These are phyloP conservation scores for Aspergillus jensenii DNA, from an alignment of 2,329 filamentous ascomycete genomes.

Conservation along the genomic window DNA sequence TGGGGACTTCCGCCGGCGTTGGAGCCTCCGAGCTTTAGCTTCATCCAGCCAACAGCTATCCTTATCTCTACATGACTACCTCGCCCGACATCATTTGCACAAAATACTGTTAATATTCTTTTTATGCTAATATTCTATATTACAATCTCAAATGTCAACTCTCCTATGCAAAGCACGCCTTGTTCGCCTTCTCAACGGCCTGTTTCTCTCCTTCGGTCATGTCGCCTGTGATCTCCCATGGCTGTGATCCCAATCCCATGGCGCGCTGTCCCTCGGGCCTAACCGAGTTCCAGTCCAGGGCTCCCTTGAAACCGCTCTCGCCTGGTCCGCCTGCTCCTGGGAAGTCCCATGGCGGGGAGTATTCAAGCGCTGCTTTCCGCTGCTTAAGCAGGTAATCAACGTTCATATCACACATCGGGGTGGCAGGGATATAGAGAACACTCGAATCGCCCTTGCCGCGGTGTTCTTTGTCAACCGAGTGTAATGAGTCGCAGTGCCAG, in stretches of 20 bases:
- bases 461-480: conserved; percentile 81
- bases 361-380: conserved; percentile 67
- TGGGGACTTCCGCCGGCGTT: neutral
- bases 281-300: conserved; percentile 40
- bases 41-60: neutral
- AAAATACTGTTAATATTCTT: neutral
- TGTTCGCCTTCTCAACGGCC: conserved; percentile 54
- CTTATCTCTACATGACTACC: neutral
- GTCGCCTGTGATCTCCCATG: conserved; percentile 48
- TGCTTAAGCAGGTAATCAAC: conserved; percentile 70
- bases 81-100: neutral
- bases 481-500: conserved; percentile 79
- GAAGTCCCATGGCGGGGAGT: conserved; percentile 69
- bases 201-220: conserved; percentile 53
- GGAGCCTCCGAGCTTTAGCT: neutral
- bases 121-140: neutral
- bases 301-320: conserved; percentile 41
- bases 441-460: conserved; percentile 70
- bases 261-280: conserved; percentile 52
- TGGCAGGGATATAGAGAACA: conserved; percentile 86
- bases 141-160: neutral
- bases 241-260: conserved; percentile 54
- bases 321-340: conserved; percentile 54
- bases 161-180: conserved; percentile 48
- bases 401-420: conserved; percentile 74